phyloP scores from a whole-genome alignment of 1,284 basidiomycete species.

The Moesziomyces sp. region DNA sequence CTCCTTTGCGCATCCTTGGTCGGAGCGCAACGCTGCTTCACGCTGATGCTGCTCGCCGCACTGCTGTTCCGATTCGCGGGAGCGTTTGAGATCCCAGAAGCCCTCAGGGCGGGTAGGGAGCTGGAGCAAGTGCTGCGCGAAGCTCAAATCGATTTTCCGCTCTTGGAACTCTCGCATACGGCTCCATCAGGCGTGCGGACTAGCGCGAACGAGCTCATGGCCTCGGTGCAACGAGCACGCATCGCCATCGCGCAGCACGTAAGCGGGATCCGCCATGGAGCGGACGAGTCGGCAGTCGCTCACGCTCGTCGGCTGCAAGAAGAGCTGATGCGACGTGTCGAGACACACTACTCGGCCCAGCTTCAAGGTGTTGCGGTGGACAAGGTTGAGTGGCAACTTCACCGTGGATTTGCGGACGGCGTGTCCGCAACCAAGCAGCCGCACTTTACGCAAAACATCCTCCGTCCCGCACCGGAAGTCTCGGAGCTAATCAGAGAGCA shows the following conservation, averaged over 20 bases:
- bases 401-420: slow-evolving; percentile 11
- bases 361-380: slow-evolving; percentile 3
- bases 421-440: slow-evolving; percentile 4
- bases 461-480: slow-evolving; percentile 1
- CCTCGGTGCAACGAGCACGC: slow-evolving; percentile 9
- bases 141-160: slow-evolving; percentile 4
- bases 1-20: background rate
- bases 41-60: background rate
- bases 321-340: slow-evolving; percentile 8
- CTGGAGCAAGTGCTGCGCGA: slow-evolving; percentile 7
- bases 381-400: slow-evolving; percentile 12
- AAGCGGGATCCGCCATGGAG: background rate
- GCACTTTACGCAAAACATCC: background rate
- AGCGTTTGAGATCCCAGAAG: background rate
- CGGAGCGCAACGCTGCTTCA: background rate
- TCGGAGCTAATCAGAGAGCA: background rate
- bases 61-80: background rate
- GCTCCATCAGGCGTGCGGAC: background rate
- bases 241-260: slow-evolving; percentile 18
- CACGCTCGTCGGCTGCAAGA: slow-evolving; percentile 13
- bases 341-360: slow-evolving; percentile 6
- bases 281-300: background rate
- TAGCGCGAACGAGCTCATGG: slow-evolving; percentile 4
- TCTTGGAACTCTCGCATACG: background rate
- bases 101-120: background rate